Conservation (phyloP, 2,329 filamentous ascomycete genomes). For the Fusarium sp. region DNA sequence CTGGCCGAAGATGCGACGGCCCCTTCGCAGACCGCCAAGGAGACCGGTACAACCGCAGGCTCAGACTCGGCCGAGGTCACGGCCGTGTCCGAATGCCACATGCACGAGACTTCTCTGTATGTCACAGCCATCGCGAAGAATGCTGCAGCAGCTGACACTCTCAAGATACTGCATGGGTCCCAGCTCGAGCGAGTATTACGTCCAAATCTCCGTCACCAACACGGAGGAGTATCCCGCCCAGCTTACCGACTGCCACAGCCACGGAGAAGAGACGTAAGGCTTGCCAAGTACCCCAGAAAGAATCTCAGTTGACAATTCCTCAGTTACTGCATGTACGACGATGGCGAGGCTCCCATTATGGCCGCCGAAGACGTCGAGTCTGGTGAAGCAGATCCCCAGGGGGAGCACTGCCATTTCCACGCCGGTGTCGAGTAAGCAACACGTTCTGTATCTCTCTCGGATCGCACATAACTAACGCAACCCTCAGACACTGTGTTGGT, state of each 20-base stretch:
- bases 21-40: slow-evolving; percentile 22
- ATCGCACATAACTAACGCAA: slow-evolving; percentile 15
- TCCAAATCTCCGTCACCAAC: slow-evolving; percentile 65
- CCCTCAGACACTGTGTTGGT: slow-evolving; percentile 69
- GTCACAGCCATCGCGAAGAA: slow-evolving; percentile 1
- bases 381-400: slow-evolving; percentile 33
- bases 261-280: slow-evolving; percentile 70
- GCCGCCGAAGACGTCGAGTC: slow-evolving; percentile 34
- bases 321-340: slow-evolving; percentile 44
- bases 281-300: rapidly evolving
- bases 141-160: background rate
- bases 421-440: slow-evolving; percentile 78
- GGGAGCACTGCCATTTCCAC: slow-evolving; percentile 78
- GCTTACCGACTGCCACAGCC: slow-evolving; percentile 76
- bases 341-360: slow-evolving; percentile 41
- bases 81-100: slow-evolving; percentile 58
- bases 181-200: slow-evolving; percentile 58
- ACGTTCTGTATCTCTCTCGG: rapidly evolving
- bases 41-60: slow-evolving; percentile 23
- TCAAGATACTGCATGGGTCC: slow-evolving; percentile 60
- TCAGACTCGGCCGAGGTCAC: slow-evolving; percentile 47
- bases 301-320: background rate
- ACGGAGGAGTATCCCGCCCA: slow-evolving; percentile 70
- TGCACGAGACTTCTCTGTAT: slow-evolving; percentile 58
- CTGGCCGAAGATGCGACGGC: slow-evolving; percentile 32